Percentiles rank a stretch among this genome's conserved stretches.
Conservation (phyloP, 805 yeast genomes). For the Komagataella ulmi region DNA sequence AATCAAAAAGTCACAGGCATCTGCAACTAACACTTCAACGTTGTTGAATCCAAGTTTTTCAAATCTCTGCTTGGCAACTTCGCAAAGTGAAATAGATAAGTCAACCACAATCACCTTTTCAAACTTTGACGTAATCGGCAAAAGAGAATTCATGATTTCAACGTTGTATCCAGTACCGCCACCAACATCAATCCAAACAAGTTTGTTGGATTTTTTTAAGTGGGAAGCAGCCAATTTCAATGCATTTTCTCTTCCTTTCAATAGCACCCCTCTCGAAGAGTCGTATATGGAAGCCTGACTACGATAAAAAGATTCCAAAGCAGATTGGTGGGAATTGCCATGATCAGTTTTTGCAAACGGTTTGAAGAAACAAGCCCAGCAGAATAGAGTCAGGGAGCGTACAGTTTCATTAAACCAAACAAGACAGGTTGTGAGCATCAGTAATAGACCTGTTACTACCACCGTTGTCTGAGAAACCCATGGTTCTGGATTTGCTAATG, state of each 20-base stretch:
- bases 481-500: not conserved
- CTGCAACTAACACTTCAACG: constrained; percentile 59
- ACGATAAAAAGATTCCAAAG: constrained; percentile 58
- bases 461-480: not conserved
- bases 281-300: constrained; percentile 73
- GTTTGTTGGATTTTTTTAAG: constrained; percentile 23
- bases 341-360: constrained; percentile 11
- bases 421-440: not conserved
- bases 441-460: not conserved
- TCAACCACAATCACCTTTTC: constrained; percentile 62
- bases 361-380: constrained; percentile 43
- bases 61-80: constrained; percentile 52
- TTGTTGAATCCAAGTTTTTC: constrained; percentile 33
- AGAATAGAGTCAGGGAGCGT: constrained; percentile 15
- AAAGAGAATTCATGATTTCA: constrained; percentile 53
- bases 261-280: constrained; percentile 47
- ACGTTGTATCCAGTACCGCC: constrained; percentile 83
- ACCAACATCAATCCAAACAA: constrained; percentile 72
- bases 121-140: constrained; percentile 35
- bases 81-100: constrained; percentile 64
- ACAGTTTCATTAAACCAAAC: not conserved
- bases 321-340: constrained; percentile 34
- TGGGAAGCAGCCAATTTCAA: constrained; percentile 48
- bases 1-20: constrained; percentile 59
- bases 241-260: constrained; percentile 61